phyloP scores from a whole-genome alignment of 2,329 filamentous ascomycete genomes.

The Niveomyces coronatus region DNA sequence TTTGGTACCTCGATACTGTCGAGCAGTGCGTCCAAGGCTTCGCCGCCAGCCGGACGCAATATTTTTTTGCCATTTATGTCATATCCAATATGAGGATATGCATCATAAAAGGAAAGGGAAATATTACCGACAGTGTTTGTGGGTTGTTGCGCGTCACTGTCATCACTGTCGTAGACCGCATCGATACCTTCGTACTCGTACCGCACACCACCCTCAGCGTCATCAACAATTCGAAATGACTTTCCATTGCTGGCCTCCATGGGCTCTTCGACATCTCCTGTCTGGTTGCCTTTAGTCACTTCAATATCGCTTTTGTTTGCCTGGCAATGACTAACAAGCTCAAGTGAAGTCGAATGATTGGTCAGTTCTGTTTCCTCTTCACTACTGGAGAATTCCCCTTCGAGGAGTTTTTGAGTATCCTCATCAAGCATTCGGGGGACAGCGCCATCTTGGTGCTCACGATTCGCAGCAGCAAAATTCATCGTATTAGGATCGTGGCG shows the following conservation, averaged over 20 bases:
- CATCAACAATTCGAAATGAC: conserved; percentile 52
- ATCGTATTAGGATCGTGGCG: too few species aligned
- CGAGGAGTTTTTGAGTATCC: too few species aligned
- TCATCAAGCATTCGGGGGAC: too few species aligned
- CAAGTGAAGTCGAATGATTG: too few species aligned
- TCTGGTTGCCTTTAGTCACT: too few species aligned
- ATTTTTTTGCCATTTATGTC: conserved; percentile 99
- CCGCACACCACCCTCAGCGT: conserved; percentile 82
- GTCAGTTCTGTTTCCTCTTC: too few species aligned
- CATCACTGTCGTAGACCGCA: conserved; percentile 91
- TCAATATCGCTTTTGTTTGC: too few species aligned
- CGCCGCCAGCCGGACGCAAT: conserved; percentile 86
- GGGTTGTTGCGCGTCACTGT: conserved; percentile 69
- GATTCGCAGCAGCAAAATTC: too few species aligned
- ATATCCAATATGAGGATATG: conserved; percentile 96
- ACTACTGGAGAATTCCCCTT: too few species aligned
- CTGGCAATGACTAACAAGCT: too few species aligned
- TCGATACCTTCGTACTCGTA: conserved; percentile 94
- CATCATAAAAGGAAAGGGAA: conserved; percentile 88
- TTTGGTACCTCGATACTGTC: conserved; percentile 96
- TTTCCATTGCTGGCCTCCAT: conserved; percentile 29
- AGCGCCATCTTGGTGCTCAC: too few species aligned
- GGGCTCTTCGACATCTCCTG: too few species aligned
- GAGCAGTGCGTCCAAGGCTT: conserved; percentile 83
- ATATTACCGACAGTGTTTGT: conserved; percentile 94